These are phyloP conservation scores for Trichophyton mentagrophytes DNA, from an alignment of 2,329 filamentous ascomycete species.

Conservation along the genomic window DNA sequence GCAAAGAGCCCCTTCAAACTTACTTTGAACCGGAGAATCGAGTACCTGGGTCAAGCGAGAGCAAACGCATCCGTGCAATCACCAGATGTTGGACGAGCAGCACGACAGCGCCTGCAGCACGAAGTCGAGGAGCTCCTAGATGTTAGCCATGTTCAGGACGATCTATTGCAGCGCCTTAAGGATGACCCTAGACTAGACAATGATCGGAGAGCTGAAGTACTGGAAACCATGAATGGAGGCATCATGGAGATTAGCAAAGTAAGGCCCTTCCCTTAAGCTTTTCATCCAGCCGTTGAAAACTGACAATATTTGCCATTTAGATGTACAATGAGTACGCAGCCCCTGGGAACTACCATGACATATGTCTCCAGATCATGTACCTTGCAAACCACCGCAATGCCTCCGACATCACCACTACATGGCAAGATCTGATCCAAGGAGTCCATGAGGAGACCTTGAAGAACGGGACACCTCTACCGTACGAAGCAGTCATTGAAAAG, in stretches of 20 bases:
- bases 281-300: not conserved
- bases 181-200: constrained; percentile 56
- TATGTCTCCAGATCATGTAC: constrained; percentile 86
- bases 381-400: constrained; percentile 81
- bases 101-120: constrained; percentile 73
- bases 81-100: constrained; percentile 61
- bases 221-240: constrained; percentile 59
- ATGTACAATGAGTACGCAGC: constrained; percentile 92
- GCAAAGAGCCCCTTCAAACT: constrained; percentile 72
- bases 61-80: constrained; percentile 81
- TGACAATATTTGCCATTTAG: constrained; percentile 30
- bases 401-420: constrained; percentile 70
- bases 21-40: constrained; percentile 71
- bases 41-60: constrained; percentile 79
- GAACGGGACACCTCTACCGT: constrained; percentile 31
- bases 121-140: constrained; percentile 78
- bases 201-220: constrained; percentile 51
- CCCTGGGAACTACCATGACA: constrained; percentile 81
- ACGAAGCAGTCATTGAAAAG: constrained; percentile 39
- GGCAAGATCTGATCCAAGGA: constrained; percentile 66
- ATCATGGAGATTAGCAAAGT: constrained; percentile 66
- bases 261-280: constrained; percentile 24
- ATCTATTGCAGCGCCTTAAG: constrained; percentile 65
- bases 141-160: constrained; percentile 88
- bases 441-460: constrained; percentile 47